phyloP scores from a whole-genome alignment of 352 stramenopile genomes.

The Globisporangium nagaii region DNA sequence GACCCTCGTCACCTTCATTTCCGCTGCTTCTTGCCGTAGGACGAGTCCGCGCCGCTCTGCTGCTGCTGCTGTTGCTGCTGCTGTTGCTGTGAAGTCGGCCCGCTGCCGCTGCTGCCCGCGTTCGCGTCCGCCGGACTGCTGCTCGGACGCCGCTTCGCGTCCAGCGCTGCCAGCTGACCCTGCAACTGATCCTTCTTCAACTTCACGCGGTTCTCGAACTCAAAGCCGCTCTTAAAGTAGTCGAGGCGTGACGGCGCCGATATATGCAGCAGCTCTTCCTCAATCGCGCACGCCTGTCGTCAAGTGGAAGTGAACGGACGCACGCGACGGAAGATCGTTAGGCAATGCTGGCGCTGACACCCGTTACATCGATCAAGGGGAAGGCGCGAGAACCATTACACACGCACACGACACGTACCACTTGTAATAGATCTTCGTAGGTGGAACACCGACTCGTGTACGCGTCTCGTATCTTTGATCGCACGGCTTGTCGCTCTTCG shows the following conservation, averaged over 20 bases:
- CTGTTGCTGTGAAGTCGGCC: slow-evolving; percentile 12
- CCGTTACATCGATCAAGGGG: neutral
- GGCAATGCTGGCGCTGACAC: too few relatives aligned
- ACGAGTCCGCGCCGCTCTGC: slow-evolving; percentile 14
- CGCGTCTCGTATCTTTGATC: slow-evolving; percentile 82
- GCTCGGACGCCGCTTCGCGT: slow-evolving; percentile 65
- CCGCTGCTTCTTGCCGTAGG: slow-evolving; percentile 54
- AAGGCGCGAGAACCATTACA: neutral
- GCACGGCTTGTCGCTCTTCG: slow-evolving; percentile 83
- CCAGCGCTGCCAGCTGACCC: slow-evolving; percentile 72
- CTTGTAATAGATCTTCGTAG: slow-evolving; percentile 87
- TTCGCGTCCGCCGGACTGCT: slow-evolving; percentile 24
- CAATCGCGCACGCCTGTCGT: slow-evolving; percentile 74
- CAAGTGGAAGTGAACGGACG: neutral
- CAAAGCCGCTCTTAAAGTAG: slow-evolving; percentile 90
- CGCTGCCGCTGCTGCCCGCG: slow-evolving; percentile 25
- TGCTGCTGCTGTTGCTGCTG: slow-evolving; percentile 7
- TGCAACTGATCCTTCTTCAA: slow-evolving; percentile 88
- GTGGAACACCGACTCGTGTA: slow-evolving; percentile 81
- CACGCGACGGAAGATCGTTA: too few relatives aligned
- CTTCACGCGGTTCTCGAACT: slow-evolving; percentile 89
- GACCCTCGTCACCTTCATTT: too few relatives aligned
- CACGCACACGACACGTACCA: slow-evolving; percentile 34
- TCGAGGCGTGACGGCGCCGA: slow-evolving; percentile 82
- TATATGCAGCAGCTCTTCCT: slow-evolving; percentile 87